These are phyloP conservation scores for Trametes sanguinea DNA, from an alignment of 768 basidiomycete species.

Conservation along the genomic window DNA sequence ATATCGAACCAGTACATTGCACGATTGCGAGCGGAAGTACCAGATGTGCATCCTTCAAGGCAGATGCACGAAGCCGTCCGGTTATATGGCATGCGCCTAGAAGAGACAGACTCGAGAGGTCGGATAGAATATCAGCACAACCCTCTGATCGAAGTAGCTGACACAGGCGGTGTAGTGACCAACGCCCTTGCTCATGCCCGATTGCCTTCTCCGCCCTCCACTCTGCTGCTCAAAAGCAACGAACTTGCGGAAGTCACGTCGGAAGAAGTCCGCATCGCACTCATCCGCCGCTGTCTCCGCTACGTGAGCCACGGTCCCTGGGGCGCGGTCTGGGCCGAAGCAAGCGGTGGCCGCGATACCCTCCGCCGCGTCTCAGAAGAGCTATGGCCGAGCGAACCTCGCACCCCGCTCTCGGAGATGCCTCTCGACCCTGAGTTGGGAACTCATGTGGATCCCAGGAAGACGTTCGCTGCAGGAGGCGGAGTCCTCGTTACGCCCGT, in stretches of 20 bases:
- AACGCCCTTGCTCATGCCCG: conserved; percentile 19
- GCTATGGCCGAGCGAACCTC: conserved; percentile 43
- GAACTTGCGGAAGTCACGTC: conserved; percentile 19
- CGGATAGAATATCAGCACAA: neutral
- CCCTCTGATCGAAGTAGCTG: too few species aligned
- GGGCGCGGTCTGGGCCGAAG: conserved; percentile 70
- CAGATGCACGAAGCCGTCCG: conserved; percentile 17
- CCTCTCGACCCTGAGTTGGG: conserved; percentile 30
- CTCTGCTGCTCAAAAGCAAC: conserved; percentile 30
- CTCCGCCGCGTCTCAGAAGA: conserved; percentile 49
- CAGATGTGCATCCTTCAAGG: neutral
- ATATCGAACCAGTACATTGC: conserved; percentile 3
- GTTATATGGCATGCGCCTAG: conserved; percentile 25
- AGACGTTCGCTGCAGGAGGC: conserved; percentile 55
- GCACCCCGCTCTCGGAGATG: neutral
- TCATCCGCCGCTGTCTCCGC: conserved; percentile 54
- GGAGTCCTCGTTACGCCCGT: conserved; percentile 68
- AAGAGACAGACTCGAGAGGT: conserved; percentile 52
- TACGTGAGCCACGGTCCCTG: conserved; percentile 75
- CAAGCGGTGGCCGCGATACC: conserved; percentile 48
- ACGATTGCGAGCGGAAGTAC: conserved; percentile 5
- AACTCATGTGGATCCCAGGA: conserved; percentile 18
- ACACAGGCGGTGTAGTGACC: conserved; percentile 15
- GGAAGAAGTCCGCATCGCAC: conserved; percentile 23
- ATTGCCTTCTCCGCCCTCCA: conserved; percentile 30